phyloP scores from a whole-genome alignment of 2,329 filamentous ascomycete genomes.

The Diplodia mutila region DNA sequence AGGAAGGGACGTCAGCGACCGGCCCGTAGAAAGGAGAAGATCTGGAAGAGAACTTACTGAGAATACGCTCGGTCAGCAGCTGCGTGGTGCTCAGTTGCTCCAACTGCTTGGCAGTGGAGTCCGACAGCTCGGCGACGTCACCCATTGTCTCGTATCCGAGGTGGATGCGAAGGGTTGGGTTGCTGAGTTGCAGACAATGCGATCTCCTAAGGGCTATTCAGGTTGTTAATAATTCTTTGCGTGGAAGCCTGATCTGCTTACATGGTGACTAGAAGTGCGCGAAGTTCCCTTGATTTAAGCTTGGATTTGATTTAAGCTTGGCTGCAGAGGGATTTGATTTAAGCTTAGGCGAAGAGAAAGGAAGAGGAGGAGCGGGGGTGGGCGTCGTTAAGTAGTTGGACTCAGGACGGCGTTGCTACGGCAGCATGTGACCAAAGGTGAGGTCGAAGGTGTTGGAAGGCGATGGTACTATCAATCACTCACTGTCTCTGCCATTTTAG shows the following conservation, averaged over 20 bases:
- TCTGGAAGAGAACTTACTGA: background rate
- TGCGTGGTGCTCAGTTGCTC: background rate
- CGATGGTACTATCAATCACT: background rate
- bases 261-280: background rate
- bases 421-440: background rate
- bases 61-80: slow-evolving; percentile 7
- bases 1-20: background rate
- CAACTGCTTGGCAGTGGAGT: background rate
- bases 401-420: background rate
- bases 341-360: background rate
- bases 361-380: no score
- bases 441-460: background rate
- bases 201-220: background rate
- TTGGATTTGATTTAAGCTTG: background rate
- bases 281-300: background rate
- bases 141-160: background rate
- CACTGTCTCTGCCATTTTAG: no score
- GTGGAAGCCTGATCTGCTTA: background rate
- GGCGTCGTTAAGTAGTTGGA: background rate
- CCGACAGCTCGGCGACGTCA: background rate
- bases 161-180: no score
- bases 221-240: background rate
- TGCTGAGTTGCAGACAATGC: background rate
- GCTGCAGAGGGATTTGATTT: background rate
- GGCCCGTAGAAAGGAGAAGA: background rate